phyloP scores from a whole-genome alignment of 2,329 filamentous ascomycete species.

The Dactylonectria estremocensis region DNA sequence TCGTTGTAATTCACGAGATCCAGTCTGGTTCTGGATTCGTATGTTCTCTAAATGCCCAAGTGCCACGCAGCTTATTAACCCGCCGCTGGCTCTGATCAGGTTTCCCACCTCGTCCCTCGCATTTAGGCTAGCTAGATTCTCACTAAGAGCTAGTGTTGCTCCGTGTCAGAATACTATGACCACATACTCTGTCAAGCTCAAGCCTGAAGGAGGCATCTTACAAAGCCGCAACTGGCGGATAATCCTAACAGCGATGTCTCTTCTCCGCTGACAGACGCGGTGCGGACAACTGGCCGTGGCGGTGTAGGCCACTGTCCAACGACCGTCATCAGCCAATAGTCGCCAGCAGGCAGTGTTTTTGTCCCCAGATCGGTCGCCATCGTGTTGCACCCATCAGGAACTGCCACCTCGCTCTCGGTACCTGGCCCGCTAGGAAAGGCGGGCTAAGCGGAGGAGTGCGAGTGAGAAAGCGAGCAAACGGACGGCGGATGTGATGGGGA shows the following conservation, averaged over 20 bases:
- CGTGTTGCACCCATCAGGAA: not conserved
- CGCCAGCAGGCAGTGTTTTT: not conserved
- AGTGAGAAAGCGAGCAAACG: not conserved
- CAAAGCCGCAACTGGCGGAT: not conserved
- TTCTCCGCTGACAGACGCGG: constrained; percentile 26
- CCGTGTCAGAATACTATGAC: not conserved
- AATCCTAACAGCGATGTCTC: not conserved
- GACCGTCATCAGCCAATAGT: not conserved
- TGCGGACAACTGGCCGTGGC: constrained; percentile 16
- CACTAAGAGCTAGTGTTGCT: not conserved
- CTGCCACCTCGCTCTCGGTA: not conserved
- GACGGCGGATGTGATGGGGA: not conserved
- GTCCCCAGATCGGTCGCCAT: not conserved
- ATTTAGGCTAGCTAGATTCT: not conserved
- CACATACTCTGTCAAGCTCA: not conserved
- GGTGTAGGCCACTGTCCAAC: constrained; percentile 10
- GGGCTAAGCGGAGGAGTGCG: not conserved
- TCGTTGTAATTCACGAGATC: not conserved
- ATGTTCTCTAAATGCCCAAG: not conserved
- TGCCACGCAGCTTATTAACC: not conserved
- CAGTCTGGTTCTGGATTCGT: not conserved
- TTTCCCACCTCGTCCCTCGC: not conserved
- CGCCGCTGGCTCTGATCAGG: not conserved
- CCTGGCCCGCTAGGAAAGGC: not conserved
- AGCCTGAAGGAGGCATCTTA: too few relatives aligned